A percentile compares a stretch with the other conserved stretches of the same genome.
Evolutionary conservation across 2,329 filamentous ascomycete species (phyloP).

Genomic region (Botrytis sinoallii): DNA sequence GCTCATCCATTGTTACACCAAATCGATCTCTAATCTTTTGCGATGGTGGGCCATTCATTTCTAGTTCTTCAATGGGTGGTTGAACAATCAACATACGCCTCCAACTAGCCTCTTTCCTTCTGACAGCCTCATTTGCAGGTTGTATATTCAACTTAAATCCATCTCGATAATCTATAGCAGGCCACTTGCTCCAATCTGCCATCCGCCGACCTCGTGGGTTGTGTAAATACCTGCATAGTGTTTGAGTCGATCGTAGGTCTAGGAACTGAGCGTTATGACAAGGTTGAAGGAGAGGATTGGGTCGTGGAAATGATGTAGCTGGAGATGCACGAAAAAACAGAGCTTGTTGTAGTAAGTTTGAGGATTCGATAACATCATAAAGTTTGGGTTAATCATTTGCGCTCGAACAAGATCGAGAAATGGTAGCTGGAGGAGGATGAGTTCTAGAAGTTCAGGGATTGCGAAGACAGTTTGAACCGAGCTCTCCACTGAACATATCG

Average conservation of each 20-base stretch:
- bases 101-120: slow-evolving; percentile 11
- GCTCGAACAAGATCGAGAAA: slow-evolving; percentile 17
- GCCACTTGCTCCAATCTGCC: slow-evolving; percentile 7
- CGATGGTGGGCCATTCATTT: background rate
- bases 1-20: slow-evolving; percentile 9
- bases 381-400: slow-evolving; percentile 7
- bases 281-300: slow-evolving; percentile 12
- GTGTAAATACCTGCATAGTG: slow-evolving; percentile 5
- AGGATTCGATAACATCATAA: slow-evolving; percentile 9
- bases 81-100: slow-evolving; percentile 16
- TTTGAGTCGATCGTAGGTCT: slow-evolving; percentile 11
- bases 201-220: background rate
- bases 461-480: slow-evolving; percentile 8
- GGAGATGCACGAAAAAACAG: slow-evolving; percentile 4
- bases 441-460: slow-evolving; percentile 16
- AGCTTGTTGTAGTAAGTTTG: slow-evolving; percentile 13
- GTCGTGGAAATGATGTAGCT: slow-evolving; percentile 4
- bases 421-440: slow-evolving; percentile 15
- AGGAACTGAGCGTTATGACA: slow-evolving; percentile 17
- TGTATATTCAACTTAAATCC: background rate
- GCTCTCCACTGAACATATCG: background rate
- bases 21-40: background rate
- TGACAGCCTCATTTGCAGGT: slow-evolving; percentile 3
- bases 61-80: slow-evolving; percentile 8
- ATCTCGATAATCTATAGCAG: background rate